Evolutionary conservation across 805 yeast genomes (phyloP).

Genomic region (Nakazawaea holstii): DNA sequence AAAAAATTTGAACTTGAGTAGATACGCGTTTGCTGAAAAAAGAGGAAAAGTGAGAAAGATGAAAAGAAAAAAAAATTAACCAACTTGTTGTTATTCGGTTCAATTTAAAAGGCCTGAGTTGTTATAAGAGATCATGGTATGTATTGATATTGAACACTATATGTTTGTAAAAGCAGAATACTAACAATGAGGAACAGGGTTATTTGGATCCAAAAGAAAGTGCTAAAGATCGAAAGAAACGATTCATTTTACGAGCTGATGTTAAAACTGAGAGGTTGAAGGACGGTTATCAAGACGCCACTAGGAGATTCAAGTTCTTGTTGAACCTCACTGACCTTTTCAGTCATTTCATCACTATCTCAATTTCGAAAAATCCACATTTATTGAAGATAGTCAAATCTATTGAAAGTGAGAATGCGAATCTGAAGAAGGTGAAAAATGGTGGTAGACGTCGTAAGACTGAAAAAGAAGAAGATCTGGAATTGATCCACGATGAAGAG

Average conservation of each 20-base stretch:
- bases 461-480: conserved; percentile 95
- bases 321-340: conserved; percentile 81
- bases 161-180: not conserved
- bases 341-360: conserved; percentile 79
- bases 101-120: too few relatives aligned
- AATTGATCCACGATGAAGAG: conserved; percentile 77
- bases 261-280: conserved; percentile 51
- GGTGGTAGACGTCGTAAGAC: conserved; percentile 69
- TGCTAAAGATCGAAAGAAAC: conserved; percentile 33
- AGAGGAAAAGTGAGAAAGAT: not conserved
- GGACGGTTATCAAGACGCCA: conserved; percentile 56
- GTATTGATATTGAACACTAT: not conserved
- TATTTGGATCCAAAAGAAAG: conserved; percentile 18
- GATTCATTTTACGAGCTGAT: conserved; percentile 48
- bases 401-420: conserved; percentile 39
- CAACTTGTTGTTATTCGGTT: too few relatives aligned
- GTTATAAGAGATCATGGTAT: not conserved
- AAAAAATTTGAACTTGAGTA: too few relatives aligned
- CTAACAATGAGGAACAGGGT: not conserved
- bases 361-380: conserved; percentile 72
- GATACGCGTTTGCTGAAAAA: not conserved
- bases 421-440: conserved; percentile 17
- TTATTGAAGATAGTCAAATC: conserved; percentile 57
- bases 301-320: conserved; percentile 73
- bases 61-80: too few relatives aligned